Percentiles rank a stretch among this genome's conserved stretches.
These are phyloP conservation scores for Neostapfia colusana DNA, from an alignment of 176 grass and related monocot genomes.

Conservation along the genomic window DNA sequence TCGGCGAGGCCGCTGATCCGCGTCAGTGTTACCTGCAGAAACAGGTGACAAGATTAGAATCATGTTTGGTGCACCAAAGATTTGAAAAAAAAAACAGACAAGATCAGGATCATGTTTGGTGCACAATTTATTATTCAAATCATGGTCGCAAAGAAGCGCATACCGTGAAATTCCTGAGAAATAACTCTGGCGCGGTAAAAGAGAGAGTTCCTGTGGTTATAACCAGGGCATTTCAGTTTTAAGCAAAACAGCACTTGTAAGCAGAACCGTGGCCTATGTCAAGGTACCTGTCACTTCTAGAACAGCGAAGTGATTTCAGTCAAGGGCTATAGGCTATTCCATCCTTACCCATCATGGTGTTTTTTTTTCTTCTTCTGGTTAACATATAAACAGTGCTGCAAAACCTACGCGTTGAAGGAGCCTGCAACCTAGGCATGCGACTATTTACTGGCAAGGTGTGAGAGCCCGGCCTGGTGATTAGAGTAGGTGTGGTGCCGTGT, in stretches of 20 bases:
- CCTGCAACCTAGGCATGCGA: constrained; percentile 4
- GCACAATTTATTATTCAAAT: neutral
- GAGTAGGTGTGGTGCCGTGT: too few species aligned
- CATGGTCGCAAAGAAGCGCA: neutral
- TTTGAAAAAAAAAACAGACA: neutral
- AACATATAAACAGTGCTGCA: constrained; percentile 6
- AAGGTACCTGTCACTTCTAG: neutral
- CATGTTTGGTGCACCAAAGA: neutral
- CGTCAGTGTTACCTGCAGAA: neutral
- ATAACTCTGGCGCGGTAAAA: neutral
- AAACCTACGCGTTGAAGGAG: constrained; percentile 4
- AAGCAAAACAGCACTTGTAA: neutral
- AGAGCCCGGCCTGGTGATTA: too few species aligned
- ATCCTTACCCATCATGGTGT: neutral
- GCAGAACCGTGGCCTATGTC: neutral
- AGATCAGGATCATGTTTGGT: neutral
- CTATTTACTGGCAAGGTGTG: too few species aligned
- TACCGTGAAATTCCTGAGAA: neutral
- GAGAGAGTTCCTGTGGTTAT: neutral
- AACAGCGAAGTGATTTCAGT: too few species aligned
- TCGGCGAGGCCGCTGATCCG: constrained; percentile 1
- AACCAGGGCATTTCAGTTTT: neutral
- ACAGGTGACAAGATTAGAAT: neutral
- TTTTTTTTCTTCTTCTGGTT: neutral
- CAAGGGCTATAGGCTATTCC: too few species aligned